Conservation (phyloP, 768 basidiomycete genomes). For the Botryobasidium botryosum region DNA sequence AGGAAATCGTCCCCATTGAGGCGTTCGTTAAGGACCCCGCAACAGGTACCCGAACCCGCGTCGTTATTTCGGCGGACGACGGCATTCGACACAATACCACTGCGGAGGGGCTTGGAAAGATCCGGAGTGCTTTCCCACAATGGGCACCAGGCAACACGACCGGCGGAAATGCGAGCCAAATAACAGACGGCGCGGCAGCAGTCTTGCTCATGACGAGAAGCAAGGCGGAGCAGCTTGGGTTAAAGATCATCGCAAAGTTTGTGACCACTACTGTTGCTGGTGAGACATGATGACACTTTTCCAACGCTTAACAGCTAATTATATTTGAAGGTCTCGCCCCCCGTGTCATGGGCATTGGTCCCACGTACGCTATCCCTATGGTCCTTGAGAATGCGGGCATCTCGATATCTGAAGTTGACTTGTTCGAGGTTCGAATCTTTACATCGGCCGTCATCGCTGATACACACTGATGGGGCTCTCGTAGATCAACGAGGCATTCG, state of each 20-base stretch:
- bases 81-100: constrained; percentile 79
- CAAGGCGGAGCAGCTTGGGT: constrained; percentile 55
- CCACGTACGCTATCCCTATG: constrained; percentile 55
- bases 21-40: constrained; percentile 17
- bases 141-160: constrained; percentile 60
- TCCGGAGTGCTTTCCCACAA: constrained; percentile 78
- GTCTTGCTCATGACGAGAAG: constrained; percentile 68
- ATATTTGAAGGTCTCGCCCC: too few species aligned
- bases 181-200: constrained; percentile 86
- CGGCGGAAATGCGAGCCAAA: constrained; percentile 72
- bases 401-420: constrained; percentile 52
- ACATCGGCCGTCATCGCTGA: not conserved
- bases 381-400: constrained; percentile 44
- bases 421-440: constrained; percentile 45
- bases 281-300: constrained; percentile 16
- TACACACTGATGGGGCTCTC: constrained; percentile 4
- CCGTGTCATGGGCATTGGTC: constrained; percentile 60
- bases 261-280: constrained; percentile 64
- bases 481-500: constrained; percentile 83
- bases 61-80: constrained; percentile 56
- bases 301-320: too few species aligned
- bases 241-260: constrained; percentile 72
- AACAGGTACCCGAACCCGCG: constrained; percentile 1
- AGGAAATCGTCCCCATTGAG: constrained; percentile 76
- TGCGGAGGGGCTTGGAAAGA: constrained; percentile 47